Percentiles rank a stretch among this genome's conserved stretches.
Evolutionary conservation across 371 early-diverging fungal species (phyloP).

Genomic region (Apophysomyces trapeziformis): DNA sequence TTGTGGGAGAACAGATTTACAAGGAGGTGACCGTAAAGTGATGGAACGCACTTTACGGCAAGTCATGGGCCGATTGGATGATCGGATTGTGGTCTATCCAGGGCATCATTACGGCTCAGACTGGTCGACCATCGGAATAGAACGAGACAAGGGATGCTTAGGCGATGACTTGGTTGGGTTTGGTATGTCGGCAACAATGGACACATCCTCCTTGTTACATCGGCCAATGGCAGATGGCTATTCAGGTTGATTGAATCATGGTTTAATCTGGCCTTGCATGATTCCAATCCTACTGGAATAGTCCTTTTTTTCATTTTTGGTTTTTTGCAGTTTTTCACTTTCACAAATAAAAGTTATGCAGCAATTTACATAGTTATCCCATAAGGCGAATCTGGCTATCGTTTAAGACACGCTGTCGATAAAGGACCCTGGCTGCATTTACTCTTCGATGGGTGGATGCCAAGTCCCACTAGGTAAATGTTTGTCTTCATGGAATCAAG

Average conservation of each 20-base stretch:
- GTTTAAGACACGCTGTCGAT: too few species aligned
- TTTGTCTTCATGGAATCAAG: too few species aligned
- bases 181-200: slow-evolving; percentile 24
- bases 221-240: background rate
- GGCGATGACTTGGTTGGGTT: slow-evolving; percentile 58
- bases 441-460: too few species aligned
- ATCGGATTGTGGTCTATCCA: slow-evolving; percentile 80
- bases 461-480: too few species aligned
- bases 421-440: too few species aligned
- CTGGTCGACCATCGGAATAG: slow-evolving; percentile 75
- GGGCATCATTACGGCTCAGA: slow-evolving; percentile 87
- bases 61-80: slow-evolving; percentile 60
- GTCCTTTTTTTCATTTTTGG: too few species aligned
- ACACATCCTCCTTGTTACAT: background rate
- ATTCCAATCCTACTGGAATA: too few species aligned
- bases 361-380: too few species aligned
- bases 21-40: slow-evolving; percentile 65
- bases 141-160: slow-evolving; percentile 56
- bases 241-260: background rate
- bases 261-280: background rate
- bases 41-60: slow-evolving; percentile 73
- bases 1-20: slow-evolving; percentile 82
- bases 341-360: too few species aligned
- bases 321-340: too few species aligned
- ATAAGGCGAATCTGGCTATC: too few species aligned